Evolutionary conservation across 495 filamentous ascomycete species (phyloP).

Genomic region (Neurospora intermedia): DNA sequence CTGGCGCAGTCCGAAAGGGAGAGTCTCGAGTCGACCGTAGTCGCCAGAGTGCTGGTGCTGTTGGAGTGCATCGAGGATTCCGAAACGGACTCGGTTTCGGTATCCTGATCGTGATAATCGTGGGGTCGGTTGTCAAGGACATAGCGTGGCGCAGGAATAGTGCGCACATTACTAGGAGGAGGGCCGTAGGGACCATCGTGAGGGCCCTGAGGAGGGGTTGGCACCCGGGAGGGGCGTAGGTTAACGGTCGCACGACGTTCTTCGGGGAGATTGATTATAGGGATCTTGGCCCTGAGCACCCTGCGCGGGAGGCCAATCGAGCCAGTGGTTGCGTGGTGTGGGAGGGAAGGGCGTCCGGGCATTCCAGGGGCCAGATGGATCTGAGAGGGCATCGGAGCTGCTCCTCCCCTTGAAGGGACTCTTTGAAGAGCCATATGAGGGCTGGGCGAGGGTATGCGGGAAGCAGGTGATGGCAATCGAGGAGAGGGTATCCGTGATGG

Average conservation of each 20-base stretch:
- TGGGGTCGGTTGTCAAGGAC: slow-evolving; percentile 9
- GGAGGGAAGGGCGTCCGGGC: background rate
- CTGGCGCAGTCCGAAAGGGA: slow-evolving; percentile 20
- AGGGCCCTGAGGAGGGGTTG: slow-evolving; percentile 4
- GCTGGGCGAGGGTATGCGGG: background rate
- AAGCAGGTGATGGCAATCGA: background rate
- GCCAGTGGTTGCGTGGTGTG: background rate
- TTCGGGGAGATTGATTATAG: slow-evolving; percentile 9
- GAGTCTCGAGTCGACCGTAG: slow-evolving; percentile 18
- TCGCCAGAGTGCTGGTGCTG: slow-evolving; percentile 35
- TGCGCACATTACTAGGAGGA: slow-evolving; percentile 2
- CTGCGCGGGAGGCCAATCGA: slow-evolving; percentile 16
- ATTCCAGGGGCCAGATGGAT: background rate
- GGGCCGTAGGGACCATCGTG: background rate
- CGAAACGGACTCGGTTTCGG: slow-evolving; percentile 34
- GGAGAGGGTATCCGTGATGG: background rate
- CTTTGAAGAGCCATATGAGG: background rate
- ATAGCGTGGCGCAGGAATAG: slow-evolving; percentile 13
- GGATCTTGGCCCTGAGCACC: slow-evolving; percentile 25
- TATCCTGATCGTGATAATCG: slow-evolving; percentile 14
- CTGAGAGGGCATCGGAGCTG: background rate
- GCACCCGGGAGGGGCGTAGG: slow-evolving; percentile 17
- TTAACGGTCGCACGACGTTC: slow-evolving; percentile 20
- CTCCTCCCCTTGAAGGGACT: background rate
- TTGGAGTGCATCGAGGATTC: slow-evolving; percentile 33